phyloP scores from a whole-genome alignment of 108 stramenopile genomes.

The Pseudonitzschia multistriata region DNA sequence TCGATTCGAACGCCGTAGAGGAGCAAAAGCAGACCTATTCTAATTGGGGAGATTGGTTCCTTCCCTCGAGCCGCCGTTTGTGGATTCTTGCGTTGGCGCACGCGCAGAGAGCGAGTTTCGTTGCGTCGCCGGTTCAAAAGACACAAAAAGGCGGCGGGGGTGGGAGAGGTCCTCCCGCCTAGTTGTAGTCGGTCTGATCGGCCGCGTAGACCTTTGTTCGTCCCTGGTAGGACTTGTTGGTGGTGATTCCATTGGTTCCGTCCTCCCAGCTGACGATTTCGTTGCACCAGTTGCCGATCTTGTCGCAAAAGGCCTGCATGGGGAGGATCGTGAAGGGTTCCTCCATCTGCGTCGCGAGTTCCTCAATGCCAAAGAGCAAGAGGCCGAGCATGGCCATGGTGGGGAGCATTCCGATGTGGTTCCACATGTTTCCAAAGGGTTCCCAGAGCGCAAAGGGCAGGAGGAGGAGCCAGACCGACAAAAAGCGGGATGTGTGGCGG shows the following conservation, averaged over 20 bases:
- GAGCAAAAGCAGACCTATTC: no score
- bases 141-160: no score
- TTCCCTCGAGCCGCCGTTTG: no score
- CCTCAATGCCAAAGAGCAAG: slow-evolving; percentile 84
- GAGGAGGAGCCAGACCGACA: slow-evolving; percentile 68
- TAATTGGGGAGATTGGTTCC: no score
- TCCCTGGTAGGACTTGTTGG: slow-evolving; percentile 23
- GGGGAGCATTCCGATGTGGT: slow-evolving; percentile 78
- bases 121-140: no score
- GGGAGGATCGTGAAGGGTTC: slow-evolving; percentile 88
- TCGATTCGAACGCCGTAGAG: no score
- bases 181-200: not conserved
- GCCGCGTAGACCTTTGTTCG: slow-evolving; percentile 3
- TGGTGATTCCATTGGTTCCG: slow-evolving; percentile 39
- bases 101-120: no score
- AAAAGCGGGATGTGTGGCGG: slow-evolving; percentile 77
- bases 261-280: slow-evolving; percentile 43
- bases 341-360: slow-evolving; percentile 79
- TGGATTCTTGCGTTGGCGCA: no score
- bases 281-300: slow-evolving; percentile 52
- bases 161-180: no score
- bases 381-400: slow-evolving; percentile 54
- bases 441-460: slow-evolving; percentile 78
- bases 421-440: slow-evolving; percentile 65
- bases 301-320: slow-evolving; percentile 78